Evolutionary conservation across 495 filamentous ascomycete genomes (phyloP), one percentile per base, ranked within the genome.

Genomic region (Penicillium ochrochloron): DNA sequence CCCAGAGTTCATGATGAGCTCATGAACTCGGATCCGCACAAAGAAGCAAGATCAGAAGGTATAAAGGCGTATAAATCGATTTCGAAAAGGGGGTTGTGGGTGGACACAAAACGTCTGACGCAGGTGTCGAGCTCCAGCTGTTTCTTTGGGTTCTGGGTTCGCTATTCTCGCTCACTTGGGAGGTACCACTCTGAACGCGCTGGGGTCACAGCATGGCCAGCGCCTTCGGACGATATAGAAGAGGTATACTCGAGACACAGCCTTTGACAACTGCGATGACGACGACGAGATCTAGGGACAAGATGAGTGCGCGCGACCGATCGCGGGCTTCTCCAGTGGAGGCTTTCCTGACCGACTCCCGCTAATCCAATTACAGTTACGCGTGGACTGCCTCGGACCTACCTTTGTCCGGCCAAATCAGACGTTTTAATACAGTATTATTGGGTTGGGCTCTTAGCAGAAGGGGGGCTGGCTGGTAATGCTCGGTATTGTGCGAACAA

Each of bases 291-390:
- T 60, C 41, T 50, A 67, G 54, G 59, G 33, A 68, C 57, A 63
- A 57, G 61, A 67, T n/a, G 73, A 77, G 75, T 80, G 78, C 78
- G 78, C 78, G 76, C 78, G 74, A 78, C 71, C 75, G 76, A 79
- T 80, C 76, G 76, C 76, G 74, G 78, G 69, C 75, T 70, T 66
- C 67, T 73, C 71, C 70, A 75, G 74, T 76, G 78, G 76, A 80
- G 77, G 76, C 74, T 67, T 72, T 68, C 66, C 73, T 75, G 72
- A 66, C 62, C 64, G 57, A 58, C 67, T 66, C 41, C 46, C 69
- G 56, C 78, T 79, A 80, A 64, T 29, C 75, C 69, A 27, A 55
- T 60, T 75, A 17, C 17, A 57, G 70, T 31, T 57, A 65, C 51
- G 67, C 55, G 29, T 33, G 2, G 15, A 27, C 17, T 29, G 10